Conservation (phyloP, 1,139 yeast species). For the Martiniozyma asiatica region DNA sequence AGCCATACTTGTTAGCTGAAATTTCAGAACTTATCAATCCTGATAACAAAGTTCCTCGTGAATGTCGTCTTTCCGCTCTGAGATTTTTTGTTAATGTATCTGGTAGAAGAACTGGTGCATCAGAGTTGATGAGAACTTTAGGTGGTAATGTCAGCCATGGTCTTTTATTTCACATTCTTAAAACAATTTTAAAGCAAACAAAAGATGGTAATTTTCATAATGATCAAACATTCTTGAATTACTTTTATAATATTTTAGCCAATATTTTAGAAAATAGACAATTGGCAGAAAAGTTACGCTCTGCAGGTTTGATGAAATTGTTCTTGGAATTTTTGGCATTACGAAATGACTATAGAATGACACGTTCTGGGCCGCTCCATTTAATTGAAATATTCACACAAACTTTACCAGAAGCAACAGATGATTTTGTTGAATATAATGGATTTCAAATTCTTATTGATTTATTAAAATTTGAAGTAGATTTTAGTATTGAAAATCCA, state of each 20-base stretch:
- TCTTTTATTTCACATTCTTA: slow-evolving; percentile 56
- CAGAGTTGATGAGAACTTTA: slow-evolving; percentile 67
- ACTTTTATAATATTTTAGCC: slow-evolving; percentile 46
- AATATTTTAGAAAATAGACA: slow-evolving; percentile 45
- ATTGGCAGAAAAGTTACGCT: slow-evolving; percentile 34
- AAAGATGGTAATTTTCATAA: slow-evolving; percentile 25
- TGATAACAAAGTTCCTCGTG: slow-evolving; percentile 35
- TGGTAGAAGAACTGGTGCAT: slow-evolving; percentile 56
- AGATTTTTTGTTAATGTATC: slow-evolving; percentile 65
- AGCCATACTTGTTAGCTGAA: slow-evolving; percentile 63
- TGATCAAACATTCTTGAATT: slow-evolving; percentile 38
- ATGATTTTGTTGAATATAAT: slow-evolving; percentile 49
- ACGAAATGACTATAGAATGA: slow-evolving; percentile 39
- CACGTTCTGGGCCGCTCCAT: slow-evolving; percentile 57
- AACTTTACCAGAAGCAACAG: slow-evolving; percentile 35
- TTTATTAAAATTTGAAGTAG: slow-evolving; percentile 55
- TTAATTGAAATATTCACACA: slow-evolving; percentile 44
- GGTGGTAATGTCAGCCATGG: slow-evolving; percentile 93
- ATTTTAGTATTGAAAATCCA: slow-evolving; percentile 48
- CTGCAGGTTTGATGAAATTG: slow-evolving; percentile 66
- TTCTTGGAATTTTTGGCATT: slow-evolving; percentile 50
- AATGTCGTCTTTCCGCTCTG: slow-evolving; percentile 47
- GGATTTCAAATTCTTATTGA: slow-evolving; percentile 59
- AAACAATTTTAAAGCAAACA: slow-evolving; percentile 44
- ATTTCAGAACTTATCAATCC: slow-evolving; percentile 61